Base-by-base conservation (phyloP, 805 yeast species). In the Ogataea haglerorum region DNA sequence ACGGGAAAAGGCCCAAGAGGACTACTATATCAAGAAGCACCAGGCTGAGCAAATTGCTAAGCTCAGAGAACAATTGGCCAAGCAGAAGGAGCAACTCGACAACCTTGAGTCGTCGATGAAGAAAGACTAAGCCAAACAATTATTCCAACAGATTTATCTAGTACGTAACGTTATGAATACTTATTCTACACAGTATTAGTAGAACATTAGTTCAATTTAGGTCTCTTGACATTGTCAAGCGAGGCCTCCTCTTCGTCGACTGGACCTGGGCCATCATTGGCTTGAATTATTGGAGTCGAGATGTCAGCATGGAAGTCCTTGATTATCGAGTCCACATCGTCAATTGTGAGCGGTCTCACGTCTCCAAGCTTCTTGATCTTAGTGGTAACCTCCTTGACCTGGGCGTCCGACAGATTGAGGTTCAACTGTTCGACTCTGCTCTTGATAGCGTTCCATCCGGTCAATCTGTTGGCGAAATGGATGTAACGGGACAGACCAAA, bases 1-100 rank as follows among this genome's bases (percentile, higher is more conserved):
- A 64, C 89, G 95, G 65, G 99, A 93, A 75, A 83, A 78, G 69
- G 96, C 96, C 49, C 82, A 81, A 61, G 99, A 91, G 72, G 88
- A 84, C 63, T 73, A 71, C 57, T 90, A 80, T 72, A 73, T 89
- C 67, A 86, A 79, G 68, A 82, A 87, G 70, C 95, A 85, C 62
- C 96, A 91, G 73, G 84, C 82, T 62, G 95, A 88, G 66, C 88
- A 84, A 72, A 73, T 89, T 63, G 80, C 77, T 59, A 75, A 76
- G 36, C 77, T 89, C 64, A 83, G 73, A 64, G 88, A 84, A 63
- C 77, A 83, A 58, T 73, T 89, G 64, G 78, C 82, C 65, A 73
- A 84, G 69, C 93, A 82, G 63, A 82, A 80, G 73, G 73, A 76
- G 48, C 68, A 73, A 48, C 66, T 77, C 48, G 72, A 66, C 37